Percentiles rank a stretch among this genome's conserved stretches.
Conservation (phyloP, 805 yeast species). For the Candida sakaeoensis region DNA sequence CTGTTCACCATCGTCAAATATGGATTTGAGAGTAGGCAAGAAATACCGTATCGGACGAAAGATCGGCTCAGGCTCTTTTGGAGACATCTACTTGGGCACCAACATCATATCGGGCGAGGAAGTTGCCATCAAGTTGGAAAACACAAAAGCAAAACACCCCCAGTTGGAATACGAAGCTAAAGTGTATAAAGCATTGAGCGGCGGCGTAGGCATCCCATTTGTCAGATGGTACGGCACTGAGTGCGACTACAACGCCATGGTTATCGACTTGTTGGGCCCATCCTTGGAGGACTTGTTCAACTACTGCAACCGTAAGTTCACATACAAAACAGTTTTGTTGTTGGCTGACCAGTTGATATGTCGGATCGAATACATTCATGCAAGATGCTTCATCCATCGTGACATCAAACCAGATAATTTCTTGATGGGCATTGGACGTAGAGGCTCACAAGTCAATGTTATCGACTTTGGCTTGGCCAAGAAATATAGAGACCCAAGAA, state of each 20-base stretch:
- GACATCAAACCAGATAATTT: constrained; percentile 84
- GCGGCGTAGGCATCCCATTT: constrained; percentile 96
- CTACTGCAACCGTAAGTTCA: constrained; percentile 90
- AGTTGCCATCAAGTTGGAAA: constrained; percentile 93
- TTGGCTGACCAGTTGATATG: constrained; percentile 93
- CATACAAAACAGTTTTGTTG: constrained; percentile 87
- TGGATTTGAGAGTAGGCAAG: constrained; percentile 60
- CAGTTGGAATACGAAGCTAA: constrained; percentile 96
- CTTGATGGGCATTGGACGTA: constrained; percentile 83
- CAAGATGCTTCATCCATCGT: constrained; percentile 83
- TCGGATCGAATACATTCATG: constrained; percentile 93
- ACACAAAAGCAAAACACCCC: constrained; percentile 88
- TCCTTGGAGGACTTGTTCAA: constrained; percentile 92
- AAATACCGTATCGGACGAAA: constrained; percentile 91
- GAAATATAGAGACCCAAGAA: constrained; percentile 89
- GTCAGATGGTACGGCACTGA: constrained; percentile 95
- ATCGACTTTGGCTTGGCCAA: constrained; percentile 94
- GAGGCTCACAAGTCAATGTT: constrained; percentile 93
- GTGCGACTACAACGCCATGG: constrained; percentile 95
- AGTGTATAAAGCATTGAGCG: constrained; percentile 89
- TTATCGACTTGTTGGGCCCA: constrained; percentile 92
- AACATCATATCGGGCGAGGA: constrained; percentile 95
- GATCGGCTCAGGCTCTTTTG: constrained; percentile 96
- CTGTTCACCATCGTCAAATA: constrained; percentile 1
- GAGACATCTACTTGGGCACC: constrained; percentile 91